phyloP scores from a whole-genome alignment of 2,329 filamentous ascomycete genomes.

The Hirsutella rhossiliensis region DNA sequence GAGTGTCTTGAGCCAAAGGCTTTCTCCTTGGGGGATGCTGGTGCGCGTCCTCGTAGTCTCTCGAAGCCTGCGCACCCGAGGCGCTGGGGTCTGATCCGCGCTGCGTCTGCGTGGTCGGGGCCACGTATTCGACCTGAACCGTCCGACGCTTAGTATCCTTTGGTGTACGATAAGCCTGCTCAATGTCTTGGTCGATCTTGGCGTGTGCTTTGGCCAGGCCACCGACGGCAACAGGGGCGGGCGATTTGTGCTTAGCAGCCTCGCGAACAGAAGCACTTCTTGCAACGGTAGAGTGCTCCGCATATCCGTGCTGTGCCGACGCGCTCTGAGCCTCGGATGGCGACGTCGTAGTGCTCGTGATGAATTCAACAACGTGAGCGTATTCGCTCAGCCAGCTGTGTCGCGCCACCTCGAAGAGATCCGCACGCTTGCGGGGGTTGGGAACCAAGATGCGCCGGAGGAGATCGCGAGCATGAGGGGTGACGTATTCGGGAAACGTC shows the following conservation, averaged over 20 bases:
- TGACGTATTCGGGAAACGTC: slow-evolving; percentile 97
- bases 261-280: slow-evolving; percentile 90
- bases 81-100: slow-evolving; percentile 39
- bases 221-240: slow-evolving; percentile 35
- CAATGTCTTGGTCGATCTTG: slow-evolving; percentile 56
- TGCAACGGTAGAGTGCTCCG: slow-evolving; percentile 51
- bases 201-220: slow-evolving; percentile 64
- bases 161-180: slow-evolving; percentile 46
- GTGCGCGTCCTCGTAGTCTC: slow-evolving; percentile 28
- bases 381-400: slow-evolving; percentile 98
- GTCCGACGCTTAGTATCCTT: slow-evolving; percentile 88
- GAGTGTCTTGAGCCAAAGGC: slow-evolving; percentile 46
- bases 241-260: slow-evolving; percentile 55
- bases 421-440: slow-evolving; percentile 86
- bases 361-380: slow-evolving; percentile 90
- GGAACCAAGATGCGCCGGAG: slow-evolving; percentile 88
- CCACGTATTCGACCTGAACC: slow-evolving; percentile 95
- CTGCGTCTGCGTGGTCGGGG: slow-evolving; percentile 74
- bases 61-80: slow-evolving; percentile 18
- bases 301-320: slow-evolving; percentile 42
- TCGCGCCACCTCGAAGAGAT: slow-evolving; percentile 91
- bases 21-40: slow-evolving; percentile 35
- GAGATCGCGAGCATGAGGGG: slow-evolving; percentile 87
- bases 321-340: slow-evolving; percentile 75
- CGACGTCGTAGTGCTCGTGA: slow-evolving; percentile 88